Percentiles rank a stretch among this genome's conserved stretches.
Conservation (phyloP, 768 basidiomycete genomes). For the Cystoderma amianthinum region DNA sequence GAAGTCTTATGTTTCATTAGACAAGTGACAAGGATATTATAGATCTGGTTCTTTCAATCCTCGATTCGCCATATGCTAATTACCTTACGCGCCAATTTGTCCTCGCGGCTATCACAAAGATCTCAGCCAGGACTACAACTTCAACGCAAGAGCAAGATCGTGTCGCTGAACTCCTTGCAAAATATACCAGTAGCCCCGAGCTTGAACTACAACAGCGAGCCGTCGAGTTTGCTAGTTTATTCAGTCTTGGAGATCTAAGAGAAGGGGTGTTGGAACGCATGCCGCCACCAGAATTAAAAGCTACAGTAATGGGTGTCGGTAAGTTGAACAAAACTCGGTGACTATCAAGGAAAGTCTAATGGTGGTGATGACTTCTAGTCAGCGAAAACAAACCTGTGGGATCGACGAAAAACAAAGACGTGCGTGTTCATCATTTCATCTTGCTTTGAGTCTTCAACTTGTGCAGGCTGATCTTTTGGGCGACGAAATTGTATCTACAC, state of each 20-base stretch:
- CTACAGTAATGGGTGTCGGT: slow-evolving; percentile 95
- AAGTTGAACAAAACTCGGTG: slow-evolving; percentile 22
- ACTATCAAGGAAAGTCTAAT: background rate
- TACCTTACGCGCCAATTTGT: slow-evolving; percentile 89
- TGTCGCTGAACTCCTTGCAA: slow-evolving; percentile 69
- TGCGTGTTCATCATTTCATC: slow-evolving; percentile 18
- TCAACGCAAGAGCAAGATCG: slow-evolving; percentile 66
- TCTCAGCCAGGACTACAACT: slow-evolving; percentile 74
- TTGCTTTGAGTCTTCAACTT: slow-evolving; percentile 3
- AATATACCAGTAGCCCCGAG: slow-evolving; percentile 83
- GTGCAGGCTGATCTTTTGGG: slow-evolving; percentile 71
- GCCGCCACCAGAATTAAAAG: slow-evolving; percentile 97
- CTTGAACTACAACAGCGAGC: slow-evolving; percentile 94
- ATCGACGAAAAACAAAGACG: slow-evolving; percentile 77
- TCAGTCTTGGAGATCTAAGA: slow-evolving; percentile 66
- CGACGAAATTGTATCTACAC: slow-evolving; percentile 52
- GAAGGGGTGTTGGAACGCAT: slow-evolving; percentile 92
- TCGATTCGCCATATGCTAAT: slow-evolving; percentile 94
- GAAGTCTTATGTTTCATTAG: slow-evolving; percentile 24
- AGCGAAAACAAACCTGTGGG: slow-evolving; percentile 97
- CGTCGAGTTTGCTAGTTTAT: slow-evolving; percentile 89
- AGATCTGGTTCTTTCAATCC: slow-evolving; percentile 78
- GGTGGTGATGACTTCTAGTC: slow-evolving; percentile 49
- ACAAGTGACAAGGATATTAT: slow-evolving; percentile 77
- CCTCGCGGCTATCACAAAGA: slow-evolving; percentile 83